Conservation (phyloP, 768 basidiomycete species). For the Suillus alpinus region DNA sequence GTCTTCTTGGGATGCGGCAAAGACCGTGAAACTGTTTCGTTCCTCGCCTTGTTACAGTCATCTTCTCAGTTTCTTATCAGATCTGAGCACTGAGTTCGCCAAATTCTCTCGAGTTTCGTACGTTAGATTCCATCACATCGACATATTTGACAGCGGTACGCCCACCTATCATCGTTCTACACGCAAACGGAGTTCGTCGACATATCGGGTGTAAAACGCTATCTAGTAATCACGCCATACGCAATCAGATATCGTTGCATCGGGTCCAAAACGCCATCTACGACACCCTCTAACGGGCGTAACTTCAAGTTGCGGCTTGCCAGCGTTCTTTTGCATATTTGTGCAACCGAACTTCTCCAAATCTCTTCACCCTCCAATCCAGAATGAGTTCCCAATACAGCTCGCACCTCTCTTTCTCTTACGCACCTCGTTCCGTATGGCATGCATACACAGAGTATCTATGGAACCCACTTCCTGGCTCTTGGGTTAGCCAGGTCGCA, state of each 20-base stretch:
- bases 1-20: conserved; percentile 3
- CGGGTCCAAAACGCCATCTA: conserved; percentile 2
- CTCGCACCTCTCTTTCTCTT: conserved; percentile 16
- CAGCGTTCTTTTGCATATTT: conserved; percentile 18
- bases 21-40: neutral
- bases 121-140: conserved; percentile 2
- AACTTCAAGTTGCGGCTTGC: neutral
- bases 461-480: conserved; percentile 60
- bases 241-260: neutral
- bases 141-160: conserved; percentile 9
- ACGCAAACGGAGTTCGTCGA: conserved; percentile 1
- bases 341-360: conserved; percentile 2
- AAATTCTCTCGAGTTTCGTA: conserved; percentile 5
- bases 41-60: neutral
- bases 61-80: neutral
- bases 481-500: conserved; percentile 67
- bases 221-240: neutral
- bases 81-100: neutral
- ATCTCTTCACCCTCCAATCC: conserved; percentile 5
- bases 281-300: neutral
- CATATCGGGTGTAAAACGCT: conserved; percentile 4
- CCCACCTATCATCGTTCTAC: conserved; percentile 5
- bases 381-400: conserved; percentile 8
- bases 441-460: conserved; percentile 58
- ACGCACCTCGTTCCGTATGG: conserved; percentile 52